phyloP scores from a whole-genome alignment of 495 filamentous ascomycete species.

The Lindgomyces ingoldianus region DNA sequence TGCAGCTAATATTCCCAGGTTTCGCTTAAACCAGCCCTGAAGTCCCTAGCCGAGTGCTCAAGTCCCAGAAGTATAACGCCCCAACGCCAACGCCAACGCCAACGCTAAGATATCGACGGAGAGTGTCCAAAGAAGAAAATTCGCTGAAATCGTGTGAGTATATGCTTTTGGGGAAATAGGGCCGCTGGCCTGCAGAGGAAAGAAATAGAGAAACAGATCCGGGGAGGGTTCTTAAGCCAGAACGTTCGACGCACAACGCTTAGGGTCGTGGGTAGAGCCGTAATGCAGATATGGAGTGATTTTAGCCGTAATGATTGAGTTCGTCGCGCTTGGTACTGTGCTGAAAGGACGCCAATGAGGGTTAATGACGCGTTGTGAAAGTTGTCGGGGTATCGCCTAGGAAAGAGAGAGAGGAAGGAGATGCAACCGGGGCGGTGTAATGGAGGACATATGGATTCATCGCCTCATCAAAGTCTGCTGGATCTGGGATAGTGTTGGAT shows the following conservation, averaged over 20 bases:
- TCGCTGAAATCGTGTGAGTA: not conserved
- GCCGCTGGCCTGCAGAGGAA: conserved; percentile 11
- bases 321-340: not conserved
- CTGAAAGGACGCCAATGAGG: not conserved
- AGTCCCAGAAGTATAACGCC: not conserved
- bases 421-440: not conserved
- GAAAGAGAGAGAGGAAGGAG: conserved; percentile 1
- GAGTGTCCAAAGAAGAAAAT: not conserved
- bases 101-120: conserved; percentile 24
- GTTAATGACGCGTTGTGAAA: not conserved
- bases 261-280: not conserved
- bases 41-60: not conserved
- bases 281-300: too few species aligned
- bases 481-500: conserved; percentile 40
- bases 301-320: not conserved
- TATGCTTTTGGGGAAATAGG: conserved; percentile 23
- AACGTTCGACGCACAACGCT: not conserved
- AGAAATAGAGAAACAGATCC: not conserved
- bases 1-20: not conserved
- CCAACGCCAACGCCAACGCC: conserved; percentile 28
- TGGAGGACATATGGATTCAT: conserved; percentile 1
- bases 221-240: not conserved
- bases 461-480: conserved; percentile 32
- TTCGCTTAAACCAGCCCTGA: not conserved
- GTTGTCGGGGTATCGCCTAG: conserved; percentile 17